phyloP scores from a whole-genome alignment of 768 basidiomycete species.

The Phlebiopsis gigantea region DNA sequence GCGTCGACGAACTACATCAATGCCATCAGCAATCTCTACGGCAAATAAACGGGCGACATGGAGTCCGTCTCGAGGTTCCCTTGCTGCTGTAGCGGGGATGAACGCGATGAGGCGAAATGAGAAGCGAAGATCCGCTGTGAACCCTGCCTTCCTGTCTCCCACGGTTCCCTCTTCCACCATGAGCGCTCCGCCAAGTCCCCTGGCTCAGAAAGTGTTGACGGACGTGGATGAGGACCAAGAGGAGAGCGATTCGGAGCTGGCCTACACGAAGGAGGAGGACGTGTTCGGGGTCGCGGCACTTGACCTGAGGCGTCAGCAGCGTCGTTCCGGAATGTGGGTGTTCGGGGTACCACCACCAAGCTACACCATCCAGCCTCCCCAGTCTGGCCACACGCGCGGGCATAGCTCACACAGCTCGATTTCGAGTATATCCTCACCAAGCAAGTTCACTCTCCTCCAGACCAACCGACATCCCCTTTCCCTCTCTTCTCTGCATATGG shows the following conservation, averaged over 20 bases:
- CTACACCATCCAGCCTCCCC: slow-evolving; percentile 13
- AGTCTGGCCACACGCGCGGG: neutral
- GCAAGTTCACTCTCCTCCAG: slow-evolving; percentile 61
- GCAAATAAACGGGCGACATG: slow-evolving; percentile 62
- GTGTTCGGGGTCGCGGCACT: slow-evolving; percentile 61
- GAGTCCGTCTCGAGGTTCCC: slow-evolving; percentile 61
- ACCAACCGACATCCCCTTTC: slow-evolving; percentile 62
- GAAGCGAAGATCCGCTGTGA: slow-evolving; percentile 52
- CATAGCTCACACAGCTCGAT: slow-evolving; percentile 13
- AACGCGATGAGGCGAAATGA: slow-evolving; percentile 38
- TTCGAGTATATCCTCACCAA: slow-evolving; percentile 29
- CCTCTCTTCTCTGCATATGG: slow-evolving; percentile 52
- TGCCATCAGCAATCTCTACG: slow-evolving; percentile 15
- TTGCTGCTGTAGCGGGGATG: slow-evolving; percentile 44
- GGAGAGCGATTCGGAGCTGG: slow-evolving; percentile 4
- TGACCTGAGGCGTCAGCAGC: slow-evolving; percentile 50
- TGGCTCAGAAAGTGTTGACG: slow-evolving; percentile 19
- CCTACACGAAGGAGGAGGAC: slow-evolving; percentile 15
- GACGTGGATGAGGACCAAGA: slow-evolving; percentile 34
- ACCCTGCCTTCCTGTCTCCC: slow-evolving; percentile 34
- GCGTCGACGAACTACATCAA: slow-evolving; percentile 24
- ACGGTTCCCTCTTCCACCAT: slow-evolving; percentile 27
- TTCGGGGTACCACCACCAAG: slow-evolving; percentile 35
- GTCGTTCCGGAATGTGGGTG: slow-evolving; percentile 42
- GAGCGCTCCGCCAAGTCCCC: slow-evolving; percentile 38